Evolutionary conservation across 805 yeast species (phyloP), one percentile per base, ranked within the genome.

Genomic region (Nakazawaea wickerhamii): DNA sequence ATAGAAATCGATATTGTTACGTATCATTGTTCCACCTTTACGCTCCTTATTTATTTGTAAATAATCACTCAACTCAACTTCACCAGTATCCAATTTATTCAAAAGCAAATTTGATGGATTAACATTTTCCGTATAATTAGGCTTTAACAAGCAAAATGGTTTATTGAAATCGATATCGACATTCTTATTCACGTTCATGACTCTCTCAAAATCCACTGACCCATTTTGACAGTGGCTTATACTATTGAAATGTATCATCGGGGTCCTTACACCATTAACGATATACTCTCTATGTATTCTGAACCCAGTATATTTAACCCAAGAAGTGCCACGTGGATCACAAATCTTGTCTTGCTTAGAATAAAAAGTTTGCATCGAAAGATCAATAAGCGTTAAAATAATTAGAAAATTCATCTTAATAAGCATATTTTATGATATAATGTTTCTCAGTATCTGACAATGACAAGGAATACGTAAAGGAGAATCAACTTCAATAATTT

Each of bases 181-280:
- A 4, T 58, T 56, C 1, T 65, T 58, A 2, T 56, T 57, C 1
- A 65, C 54, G 23, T 61, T 54, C 3, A 60, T 47, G 8, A 57
- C 57, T 20, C 70, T 61, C 40, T 67, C 73, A 60, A 66, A 71
- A 42, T 68, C 68, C 4, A 67, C 60, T 26, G 57, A 54, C 0
- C 89, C 87, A 4, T 62, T 55, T 14, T 66, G 55, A 54, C 89
- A 81, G 49, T 71, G 78, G 0, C 71, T 61, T 14, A 81, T 48
- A 3, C 71, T 57, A 14, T 79, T 55, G 46, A 66, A 68, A 44
- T 70, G 77, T 42, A 64, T 53, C 43, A 67, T 49, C 6, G 70
- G 66, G 30, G 69, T 59, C 41, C 58, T 36, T 18, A 61, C 40
- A 23, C 63, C 56, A 36, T 68, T 71, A 19, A 70, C 54, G 18